These are phyloP conservation scores for Omphalotus guepiniiformis DNA, from an alignment of 768 basidiomycete genomes.

Conservation along the genomic window DNA sequence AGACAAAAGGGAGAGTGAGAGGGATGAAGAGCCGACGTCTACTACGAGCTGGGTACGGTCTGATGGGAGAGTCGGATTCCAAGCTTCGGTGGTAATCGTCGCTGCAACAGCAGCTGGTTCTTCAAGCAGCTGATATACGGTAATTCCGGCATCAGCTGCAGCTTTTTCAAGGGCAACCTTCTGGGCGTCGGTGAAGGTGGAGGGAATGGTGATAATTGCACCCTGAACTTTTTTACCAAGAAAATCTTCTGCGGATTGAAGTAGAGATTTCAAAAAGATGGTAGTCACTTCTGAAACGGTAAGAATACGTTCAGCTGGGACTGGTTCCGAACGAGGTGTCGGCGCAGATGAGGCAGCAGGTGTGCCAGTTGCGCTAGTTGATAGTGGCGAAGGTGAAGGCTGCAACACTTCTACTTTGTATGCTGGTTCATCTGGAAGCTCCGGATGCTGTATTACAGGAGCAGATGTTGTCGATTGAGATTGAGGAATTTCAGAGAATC, in stretches of 20 bases:
- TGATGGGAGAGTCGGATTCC: constrained; percentile 32
- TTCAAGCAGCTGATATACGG: constrained; percentile 82
- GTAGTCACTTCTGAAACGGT: constrained; percentile 81
- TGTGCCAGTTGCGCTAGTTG: constrained; percentile 43
- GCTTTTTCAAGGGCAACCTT: constrained; percentile 68
- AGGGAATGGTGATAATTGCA: constrained; percentile 80
- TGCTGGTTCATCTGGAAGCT: constrained; percentile 65
- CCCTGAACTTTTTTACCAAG: constrained; percentile 74
- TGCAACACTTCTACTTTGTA: constrained; percentile 82
- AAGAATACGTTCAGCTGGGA: constrained; percentile 61
- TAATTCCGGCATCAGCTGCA: constrained; percentile 75
- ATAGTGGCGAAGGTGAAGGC: constrained; percentile 68
- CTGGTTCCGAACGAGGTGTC: constrained; percentile 73
- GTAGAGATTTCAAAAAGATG: constrained; percentile 80
- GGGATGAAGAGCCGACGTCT: constrained; percentile 75
- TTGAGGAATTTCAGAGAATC: constrained; percentile 72
- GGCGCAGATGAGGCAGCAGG: constrained; percentile 64
- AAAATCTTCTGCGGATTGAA: constrained; percentile 88
- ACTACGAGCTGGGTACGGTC: constrained; percentile 81
- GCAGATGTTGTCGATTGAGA: constrained; percentile 53
- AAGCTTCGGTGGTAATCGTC: constrained; percentile 45
- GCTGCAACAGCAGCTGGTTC: constrained; percentile 77
- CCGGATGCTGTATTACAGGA: constrained; percentile 73
- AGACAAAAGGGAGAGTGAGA: constrained; percentile 65
- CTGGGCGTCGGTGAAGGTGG: constrained; percentile 68